Evolutionary conservation across 805 yeast genomes (phyloP).

Genomic region (Cyberlindnera nakhonratchasimensis): DNA sequence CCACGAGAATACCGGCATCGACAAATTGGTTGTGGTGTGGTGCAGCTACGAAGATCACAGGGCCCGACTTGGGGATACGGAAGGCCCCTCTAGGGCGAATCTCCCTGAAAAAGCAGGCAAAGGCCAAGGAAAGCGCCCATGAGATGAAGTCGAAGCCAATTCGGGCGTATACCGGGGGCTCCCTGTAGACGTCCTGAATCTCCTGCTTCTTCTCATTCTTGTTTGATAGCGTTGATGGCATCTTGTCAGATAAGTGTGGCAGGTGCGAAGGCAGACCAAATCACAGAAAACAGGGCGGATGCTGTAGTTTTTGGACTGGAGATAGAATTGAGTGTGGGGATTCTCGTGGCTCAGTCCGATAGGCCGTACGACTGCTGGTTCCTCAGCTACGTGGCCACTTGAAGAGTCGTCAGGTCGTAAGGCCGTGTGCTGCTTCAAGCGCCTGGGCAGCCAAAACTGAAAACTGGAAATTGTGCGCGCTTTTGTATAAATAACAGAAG

Average conservation of each 20-base stretch:
- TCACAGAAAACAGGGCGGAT: neutral
- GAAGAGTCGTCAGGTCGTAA: too few species aligned
- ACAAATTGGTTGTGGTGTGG: conserved; percentile 95
- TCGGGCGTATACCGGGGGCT: conserved; percentile 25
- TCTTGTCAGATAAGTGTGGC: too few species aligned
- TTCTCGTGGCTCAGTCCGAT: neutral
- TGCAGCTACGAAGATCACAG: conserved; percentile 90
- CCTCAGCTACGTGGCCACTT: neutral
- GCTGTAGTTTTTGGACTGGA: neutral
- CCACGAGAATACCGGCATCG: conserved; percentile 77
- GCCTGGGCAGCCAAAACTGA: too few species aligned
- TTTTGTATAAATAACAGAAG: too few species aligned
- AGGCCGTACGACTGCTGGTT: neutral
- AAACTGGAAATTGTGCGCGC: too few species aligned
- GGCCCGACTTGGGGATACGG: conserved; percentile 65
- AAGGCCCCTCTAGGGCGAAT: conserved; percentile 86
- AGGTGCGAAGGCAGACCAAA: too few species aligned
- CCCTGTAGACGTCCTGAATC: conserved; percentile 6
- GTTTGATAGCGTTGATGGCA: neutral
- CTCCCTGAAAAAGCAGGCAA: conserved; percentile 79
- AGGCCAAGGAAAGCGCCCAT: conserved; percentile 46
- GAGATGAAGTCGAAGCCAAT: conserved; percentile 49
- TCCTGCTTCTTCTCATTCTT: conserved; percentile 1
- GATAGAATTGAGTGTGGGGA: neutral
- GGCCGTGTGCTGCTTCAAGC: too few species aligned